phyloP scores from a whole-genome alignment of 2,329 filamentous ascomycete genomes.

The Lachnellula subtilissima region DNA sequence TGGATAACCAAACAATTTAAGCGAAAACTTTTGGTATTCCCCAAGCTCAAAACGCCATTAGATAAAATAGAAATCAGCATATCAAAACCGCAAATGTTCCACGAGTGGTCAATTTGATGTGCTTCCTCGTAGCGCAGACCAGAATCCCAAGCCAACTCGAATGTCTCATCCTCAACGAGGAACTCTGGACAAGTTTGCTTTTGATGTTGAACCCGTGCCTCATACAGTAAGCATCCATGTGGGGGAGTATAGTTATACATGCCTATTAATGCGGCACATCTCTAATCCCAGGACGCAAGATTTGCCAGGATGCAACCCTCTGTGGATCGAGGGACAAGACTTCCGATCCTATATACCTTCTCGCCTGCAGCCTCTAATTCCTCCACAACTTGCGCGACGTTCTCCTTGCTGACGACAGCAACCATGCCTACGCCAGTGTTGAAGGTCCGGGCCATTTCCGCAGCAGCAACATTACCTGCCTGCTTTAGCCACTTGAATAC shows the following conservation, averaged over 20 bases:
- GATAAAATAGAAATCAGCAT: neutral
- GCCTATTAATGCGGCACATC: neutral
- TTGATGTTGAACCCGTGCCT: too few species aligned
- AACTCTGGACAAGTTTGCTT: too few species aligned
- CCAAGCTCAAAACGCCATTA: constrained; percentile 2
- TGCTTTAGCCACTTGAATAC: constrained; percentile 85
- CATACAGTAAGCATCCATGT: too few species aligned
- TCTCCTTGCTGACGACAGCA: constrained; percentile 64
- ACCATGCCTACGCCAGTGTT: constrained; percentile 97
- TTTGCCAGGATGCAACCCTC: constrained; percentile 61
- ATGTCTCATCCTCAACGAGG: too few species aligned
- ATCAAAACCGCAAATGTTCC: too few species aligned
- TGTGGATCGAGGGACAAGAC: constrained; percentile 53
- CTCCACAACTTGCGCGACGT: constrained; percentile 55
- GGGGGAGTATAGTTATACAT: too few species aligned
- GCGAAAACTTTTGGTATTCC: constrained; percentile 22
- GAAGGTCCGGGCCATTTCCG: constrained; percentile 88
- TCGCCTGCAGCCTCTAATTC: constrained; percentile 66
- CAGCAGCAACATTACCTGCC: constrained; percentile 62
- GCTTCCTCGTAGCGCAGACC: too few species aligned
- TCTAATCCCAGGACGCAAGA: constrained; percentile 36
- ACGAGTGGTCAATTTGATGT: too few species aligned
- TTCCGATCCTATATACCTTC: constrained; percentile 71
- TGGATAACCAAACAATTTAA: neutral
- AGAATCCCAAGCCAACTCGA: too few species aligned